A percentile compares a stretch with the other conserved stretches of the same genome.
Evolutionary conservation across 1,139 yeast species (phyloP).

Genomic region (Yamadazyma atmosphaerica): DNA sequence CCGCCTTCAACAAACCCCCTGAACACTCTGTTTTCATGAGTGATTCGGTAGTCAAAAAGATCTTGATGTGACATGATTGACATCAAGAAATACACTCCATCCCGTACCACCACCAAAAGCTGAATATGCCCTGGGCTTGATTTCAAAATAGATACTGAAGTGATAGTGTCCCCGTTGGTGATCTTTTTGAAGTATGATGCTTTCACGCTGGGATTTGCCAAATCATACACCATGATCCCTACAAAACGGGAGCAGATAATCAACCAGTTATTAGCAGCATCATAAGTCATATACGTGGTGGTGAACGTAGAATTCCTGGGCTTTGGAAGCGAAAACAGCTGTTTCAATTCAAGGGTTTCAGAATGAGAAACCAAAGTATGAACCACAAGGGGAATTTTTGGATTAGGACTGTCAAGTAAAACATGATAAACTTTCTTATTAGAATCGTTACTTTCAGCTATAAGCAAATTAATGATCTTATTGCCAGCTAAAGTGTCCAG

Average conservation of each 20-base stretch:
- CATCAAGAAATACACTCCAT: conserved; percentile 53
- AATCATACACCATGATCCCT: conserved; percentile 56
- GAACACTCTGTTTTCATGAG: conserved; percentile 64
- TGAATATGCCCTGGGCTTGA: conserved; percentile 16
- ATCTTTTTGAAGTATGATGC: conserved; percentile 55
- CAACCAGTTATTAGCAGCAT: conserved; percentile 37
- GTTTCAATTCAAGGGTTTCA: conserved; percentile 16
- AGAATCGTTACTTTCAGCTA: conserved; percentile 17
- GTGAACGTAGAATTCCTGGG: conserved; percentile 54
- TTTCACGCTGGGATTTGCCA: conserved; percentile 21
- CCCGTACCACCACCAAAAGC: conserved; percentile 56
- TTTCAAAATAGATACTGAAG: conserved; percentile 49
- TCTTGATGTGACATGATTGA: conserved; percentile 20
- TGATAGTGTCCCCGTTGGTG: conserved; percentile 73
- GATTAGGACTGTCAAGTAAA: conserved; percentile 68
- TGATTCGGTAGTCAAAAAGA: conserved; percentile 25
- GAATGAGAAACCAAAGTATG: conserved; percentile 25
- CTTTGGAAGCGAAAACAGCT: conserved; percentile 23
- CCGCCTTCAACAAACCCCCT: conserved; percentile 84
- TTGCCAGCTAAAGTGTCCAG: conserved; percentile 22
- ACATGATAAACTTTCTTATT: conserved; percentile 21
- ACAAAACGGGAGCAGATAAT: conserved; percentile 75
- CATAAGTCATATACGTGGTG: conserved; percentile 55
- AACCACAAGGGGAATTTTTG: conserved; percentile 56
- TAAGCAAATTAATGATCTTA: conserved; percentile 58